Base-by-base conservation (phyloP, 176 grass and related monocot species). In the Eleusine indica region DNA sequence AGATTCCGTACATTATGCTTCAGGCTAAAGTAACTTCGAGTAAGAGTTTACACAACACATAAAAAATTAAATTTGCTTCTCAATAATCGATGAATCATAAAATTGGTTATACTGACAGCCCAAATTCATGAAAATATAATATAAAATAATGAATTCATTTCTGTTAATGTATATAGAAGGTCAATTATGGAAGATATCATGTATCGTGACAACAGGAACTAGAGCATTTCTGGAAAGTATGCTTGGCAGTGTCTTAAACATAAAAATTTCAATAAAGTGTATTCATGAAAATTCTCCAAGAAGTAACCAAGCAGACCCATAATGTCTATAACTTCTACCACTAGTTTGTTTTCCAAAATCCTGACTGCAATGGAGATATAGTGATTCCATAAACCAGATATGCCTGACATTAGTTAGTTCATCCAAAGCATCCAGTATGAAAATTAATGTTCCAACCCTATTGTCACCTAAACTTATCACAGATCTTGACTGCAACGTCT, bases 391-490 rank as follows among this genome's bases (percentile, higher is more conserved):
- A 35, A 69, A 35, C 64, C 21, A 28, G 38, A 57, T 62, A 11
- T 14, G 4, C 15, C 28, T 29, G 44, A 68, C 13, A 86, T 60
- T n/a, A 17, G 44, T 57, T 37, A 43, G 28, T 85, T 60, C 51
- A 85, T n/a, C 52, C 44, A 62, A 49, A 79, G 25, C 70, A 74
- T 38, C 40, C 49, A 22, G 48, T n/a, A 74, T 44, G 32, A 66
- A 66, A 75, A 68, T 58, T 60, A 58, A 29, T 39, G 19, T 81
- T 4, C 41, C 49, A 76, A 70, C 10, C 2, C 9, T 70, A 6
- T 82, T 64, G 72, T 71, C 39, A 68, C 48, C 46, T 80, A 74
- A 21, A 80, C 10, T 37, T 35, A 49, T 65, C 75, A 65, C 16
- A 40, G 17, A 70, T 53, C 32, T 38, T 32, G 53, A 63, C n/a